Percentiles rank a stretch among this genome's conserved stretches.
Conservation (phyloP, 805 yeast species). For the Brettanomyces custersianus region DNA sequence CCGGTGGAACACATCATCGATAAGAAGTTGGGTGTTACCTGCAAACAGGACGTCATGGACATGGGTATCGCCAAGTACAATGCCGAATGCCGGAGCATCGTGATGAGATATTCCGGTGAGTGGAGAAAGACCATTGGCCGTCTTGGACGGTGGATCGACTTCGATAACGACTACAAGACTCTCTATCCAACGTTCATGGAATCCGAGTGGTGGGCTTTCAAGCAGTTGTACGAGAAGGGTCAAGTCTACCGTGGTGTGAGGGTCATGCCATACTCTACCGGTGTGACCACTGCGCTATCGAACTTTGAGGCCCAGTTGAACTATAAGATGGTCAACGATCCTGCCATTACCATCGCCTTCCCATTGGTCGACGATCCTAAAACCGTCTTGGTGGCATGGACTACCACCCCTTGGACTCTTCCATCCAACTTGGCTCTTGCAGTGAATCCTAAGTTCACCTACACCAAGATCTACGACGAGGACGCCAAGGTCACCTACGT, state of each 20-base stretch:
- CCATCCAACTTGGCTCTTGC: slow-evolving; percentile 91
- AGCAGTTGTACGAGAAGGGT: slow-evolving; percentile 74
- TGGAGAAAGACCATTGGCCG: slow-evolving; percentile 93
- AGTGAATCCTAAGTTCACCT: slow-evolving; percentile 85
- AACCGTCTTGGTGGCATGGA: slow-evolving; percentile 91
- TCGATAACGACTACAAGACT: slow-evolving; percentile 96
- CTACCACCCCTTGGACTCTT: slow-evolving; percentile 99
- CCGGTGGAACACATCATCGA: slow-evolving; percentile 99
- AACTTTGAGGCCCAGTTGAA: slow-evolving; percentile 98
- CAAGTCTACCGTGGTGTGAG: slow-evolving; percentile 91
- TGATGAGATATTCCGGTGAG: slow-evolving; percentile 92
- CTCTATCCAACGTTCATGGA: slow-evolving; percentile 96
- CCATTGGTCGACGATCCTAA: slow-evolving; percentile 71
- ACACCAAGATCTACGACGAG: slow-evolving; percentile 87
- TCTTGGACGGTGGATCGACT: slow-evolving; percentile 98
- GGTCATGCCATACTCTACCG: slow-evolving; percentile 99
- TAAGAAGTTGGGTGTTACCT: slow-evolving; percentile 88
- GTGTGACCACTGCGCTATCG: slow-evolving; percentile 90
- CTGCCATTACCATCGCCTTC: slow-evolving; percentile 91
- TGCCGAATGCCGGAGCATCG: slow-evolving; percentile 91
- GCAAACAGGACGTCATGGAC: slow-evolving; percentile 89
- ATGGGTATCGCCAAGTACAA: slow-evolving; percentile 94
- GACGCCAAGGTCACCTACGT: slow-evolving; percentile 74
- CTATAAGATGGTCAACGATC: slow-evolving; percentile 94
- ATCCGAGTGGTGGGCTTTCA: slow-evolving; percentile 98